Evolutionary conservation across 2,329 filamentous ascomycete genomes (phyloP).

Genomic region (Clarireedia paspali): DNA sequence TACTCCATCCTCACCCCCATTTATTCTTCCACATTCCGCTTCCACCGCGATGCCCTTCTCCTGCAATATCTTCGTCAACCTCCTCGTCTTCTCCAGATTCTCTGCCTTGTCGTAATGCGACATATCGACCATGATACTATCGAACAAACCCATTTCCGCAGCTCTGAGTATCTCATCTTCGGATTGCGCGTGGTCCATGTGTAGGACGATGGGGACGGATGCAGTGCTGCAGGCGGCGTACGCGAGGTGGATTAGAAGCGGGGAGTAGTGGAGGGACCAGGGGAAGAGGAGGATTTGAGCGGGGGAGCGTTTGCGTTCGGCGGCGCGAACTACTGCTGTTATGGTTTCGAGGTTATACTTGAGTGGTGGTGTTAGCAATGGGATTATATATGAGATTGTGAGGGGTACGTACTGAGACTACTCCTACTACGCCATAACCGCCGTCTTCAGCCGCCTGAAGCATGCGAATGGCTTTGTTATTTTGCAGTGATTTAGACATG

Average conservation of each 20-base stretch:
- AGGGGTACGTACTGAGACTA: constrained; percentile 36
- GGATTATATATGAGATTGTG: neutral
- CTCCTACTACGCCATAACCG: constrained; percentile 45
- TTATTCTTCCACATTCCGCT: constrained; percentile 64
- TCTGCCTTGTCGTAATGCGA: constrained; percentile 63
- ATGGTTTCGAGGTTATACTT: constrained; percentile 64
- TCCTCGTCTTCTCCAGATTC: constrained; percentile 58
- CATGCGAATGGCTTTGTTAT: constrained; percentile 7
- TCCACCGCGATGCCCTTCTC: constrained; percentile 56
- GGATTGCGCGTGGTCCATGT: constrained; percentile 58
- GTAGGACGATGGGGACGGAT: constrained; percentile 52
- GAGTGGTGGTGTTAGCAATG: neutral
- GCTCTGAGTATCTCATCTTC: constrained; percentile 47
- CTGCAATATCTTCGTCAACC: constrained; percentile 42
- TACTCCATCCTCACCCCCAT: constrained; percentile 69
- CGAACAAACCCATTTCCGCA: constrained; percentile 53
- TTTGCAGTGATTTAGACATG: neutral
- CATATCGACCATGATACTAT: constrained; percentile 74
- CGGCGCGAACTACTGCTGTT: constrained; percentile 58
- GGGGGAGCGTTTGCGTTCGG: constrained; percentile 57
- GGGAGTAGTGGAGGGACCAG: constrained; percentile 58
- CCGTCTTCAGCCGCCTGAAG: constrained; percentile 39
- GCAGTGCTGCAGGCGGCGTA: constrained; percentile 46
- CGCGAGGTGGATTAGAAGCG: constrained; percentile 45
- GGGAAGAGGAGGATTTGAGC: constrained; percentile 66